These are phyloP conservation scores for Aspergillus piperis DNA, from an alignment of 2,329 filamentous ascomycete species.

Conservation along the genomic window DNA sequence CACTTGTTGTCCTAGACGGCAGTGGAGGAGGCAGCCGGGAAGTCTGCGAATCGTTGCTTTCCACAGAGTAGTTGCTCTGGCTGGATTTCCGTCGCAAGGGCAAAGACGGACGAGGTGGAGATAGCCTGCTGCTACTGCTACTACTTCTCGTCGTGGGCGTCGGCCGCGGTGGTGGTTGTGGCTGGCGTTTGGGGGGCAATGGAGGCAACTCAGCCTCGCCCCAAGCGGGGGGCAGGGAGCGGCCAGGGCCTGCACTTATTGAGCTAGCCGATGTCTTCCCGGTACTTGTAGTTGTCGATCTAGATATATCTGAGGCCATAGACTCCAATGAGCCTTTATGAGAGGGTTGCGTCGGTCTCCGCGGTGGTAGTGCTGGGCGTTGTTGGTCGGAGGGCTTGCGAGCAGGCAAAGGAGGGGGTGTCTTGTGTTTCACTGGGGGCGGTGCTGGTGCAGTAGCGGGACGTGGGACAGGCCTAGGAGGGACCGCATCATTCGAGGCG, in stretches of 20 bases:
- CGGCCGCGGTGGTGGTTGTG: slow-evolving; percentile 25
- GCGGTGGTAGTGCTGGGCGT: slow-evolving; percentile 52
- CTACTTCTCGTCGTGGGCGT: slow-evolving; percentile 18
- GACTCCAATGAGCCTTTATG: slow-evolving; percentile 53
- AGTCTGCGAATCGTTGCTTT: slow-evolving; percentile 6
- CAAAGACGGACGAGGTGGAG: slow-evolving; percentile 23
- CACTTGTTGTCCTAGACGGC: slow-evolving; percentile 23
- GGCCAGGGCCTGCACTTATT: slow-evolving; percentile 34
- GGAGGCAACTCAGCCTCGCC: slow-evolving; percentile 57
- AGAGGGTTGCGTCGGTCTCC: slow-evolving; percentile 40
- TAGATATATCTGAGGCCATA: slow-evolving; percentile 53
- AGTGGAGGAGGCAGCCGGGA: slow-evolving; percentile 27
- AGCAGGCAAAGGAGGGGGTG: slow-evolving; percentile 49
- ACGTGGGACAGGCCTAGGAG: slow-evolving; percentile 28
- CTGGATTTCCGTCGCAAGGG: slow-evolving; percentile 25
- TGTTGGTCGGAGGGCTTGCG: slow-evolving; percentile 43
- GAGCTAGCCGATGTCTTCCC: slow-evolving; percentile 38
- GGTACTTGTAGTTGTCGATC: slow-evolving; percentile 49
- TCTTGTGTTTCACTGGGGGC: slow-evolving; percentile 28
- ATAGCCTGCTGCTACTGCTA: slow-evolving; percentile 11
- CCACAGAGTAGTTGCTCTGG: slow-evolving; percentile 16
- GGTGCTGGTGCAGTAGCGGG: slow-evolving; percentile 26
- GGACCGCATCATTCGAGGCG: slow-evolving; percentile 15
- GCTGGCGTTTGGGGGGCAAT: slow-evolving; percentile 53
- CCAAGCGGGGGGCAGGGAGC: slow-evolving; percentile 56